Evolutionary conservation across 768 basidiomycete genomes (phyloP).

Genomic region (Ramaria sp.): DNA sequence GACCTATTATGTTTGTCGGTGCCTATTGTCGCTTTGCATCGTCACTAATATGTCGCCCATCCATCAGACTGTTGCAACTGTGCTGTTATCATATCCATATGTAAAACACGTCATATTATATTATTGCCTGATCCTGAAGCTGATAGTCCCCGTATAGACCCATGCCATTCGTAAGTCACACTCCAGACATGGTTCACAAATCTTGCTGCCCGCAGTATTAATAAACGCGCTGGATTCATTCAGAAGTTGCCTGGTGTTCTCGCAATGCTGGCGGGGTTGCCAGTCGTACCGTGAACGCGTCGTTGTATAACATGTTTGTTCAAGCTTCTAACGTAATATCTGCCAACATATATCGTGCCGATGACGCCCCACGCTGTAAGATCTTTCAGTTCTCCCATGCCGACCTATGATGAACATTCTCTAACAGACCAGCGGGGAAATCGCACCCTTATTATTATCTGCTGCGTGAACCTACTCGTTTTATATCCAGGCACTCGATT

Average conservation of each 20-base stretch:
- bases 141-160: slow-evolving; percentile 20
- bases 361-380: slow-evolving; percentile 46
- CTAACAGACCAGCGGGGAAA: slow-evolving; percentile 47
- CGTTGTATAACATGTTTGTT: slow-evolving; percentile 49
- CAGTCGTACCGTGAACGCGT: slow-evolving; percentile 48
- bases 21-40: background rate
- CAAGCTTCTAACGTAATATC: slow-evolving; percentile 36
- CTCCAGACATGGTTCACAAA: background rate
- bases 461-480: slow-evolving; percentile 36
- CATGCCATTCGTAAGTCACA: slow-evolving; percentile 30
- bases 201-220: background rate
- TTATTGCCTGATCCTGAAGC: slow-evolving; percentile 10
- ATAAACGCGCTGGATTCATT: slow-evolving; percentile 24
- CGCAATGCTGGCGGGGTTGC: slow-evolving; percentile 51
- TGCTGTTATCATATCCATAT: slow-evolving; percentile 33
- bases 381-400: slow-evolving; percentile 10
- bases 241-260: slow-evolving; percentile 48
- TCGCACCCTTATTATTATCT: slow-evolving; percentile 40
- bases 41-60: background rate
- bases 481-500: slow-evolving; percentile 44
- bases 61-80: slow-evolving; percentile 30
- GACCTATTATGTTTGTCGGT: slow-evolving; percentile 37
- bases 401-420: background rate
- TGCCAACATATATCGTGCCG: slow-evolving; percentile 45
- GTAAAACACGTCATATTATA: slow-evolving; percentile 14